These are phyloP conservation scores for Protomyces pachydermus DNA, from an alignment of 1,139 yeast genomes.

Conservation along the genomic window DNA sequence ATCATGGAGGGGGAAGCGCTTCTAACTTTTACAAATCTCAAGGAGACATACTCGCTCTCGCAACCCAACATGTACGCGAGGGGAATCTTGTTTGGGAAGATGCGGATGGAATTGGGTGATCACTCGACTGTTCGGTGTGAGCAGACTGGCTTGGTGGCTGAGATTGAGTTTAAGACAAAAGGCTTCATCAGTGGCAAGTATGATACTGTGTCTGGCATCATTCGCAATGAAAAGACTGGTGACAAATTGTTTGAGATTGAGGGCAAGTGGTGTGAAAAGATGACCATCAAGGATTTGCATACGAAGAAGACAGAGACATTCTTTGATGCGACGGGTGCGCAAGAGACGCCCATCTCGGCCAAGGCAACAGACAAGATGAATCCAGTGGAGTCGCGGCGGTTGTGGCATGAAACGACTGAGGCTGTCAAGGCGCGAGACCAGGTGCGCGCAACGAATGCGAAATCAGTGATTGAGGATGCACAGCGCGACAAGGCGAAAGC, in stretches of 20 bases:
- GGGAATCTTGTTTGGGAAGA: constrained; percentile 71
- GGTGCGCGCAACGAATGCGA: constrained; percentile 76
- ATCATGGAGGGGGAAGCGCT: constrained; percentile 89
- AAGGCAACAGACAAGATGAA: constrained; percentile 77
- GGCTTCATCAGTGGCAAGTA: constrained; percentile 91
- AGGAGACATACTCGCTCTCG: constrained; percentile 66
- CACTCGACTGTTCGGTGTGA: constrained; percentile 71
- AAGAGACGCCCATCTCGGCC: constrained; percentile 58
- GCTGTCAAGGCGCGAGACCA: constrained; percentile 77
- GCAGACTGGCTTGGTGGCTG: constrained; percentile 58
- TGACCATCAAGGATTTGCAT: constrained; percentile 58
- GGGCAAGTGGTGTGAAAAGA: constrained; percentile 92
- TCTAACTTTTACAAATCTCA: constrained; percentile 58
- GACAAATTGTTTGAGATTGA: constrained; percentile 60
- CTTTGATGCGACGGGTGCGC: constrained; percentile 58
- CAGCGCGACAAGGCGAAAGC: constrained; percentile 72
- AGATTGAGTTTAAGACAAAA: constrained; percentile 88
- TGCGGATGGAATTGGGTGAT: constrained; percentile 88
- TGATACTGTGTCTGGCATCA: constrained; percentile 75
- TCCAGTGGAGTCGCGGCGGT: constrained; percentile 67
- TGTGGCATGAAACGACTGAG: constrained; percentile 77
- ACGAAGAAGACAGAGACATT: constrained; percentile 51
- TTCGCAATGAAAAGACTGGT: constrained; percentile 52
- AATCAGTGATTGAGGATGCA: constrained; percentile 72
- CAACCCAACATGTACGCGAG: constrained; percentile 97